Evolutionary conservation across 352 stramenopile genomes (phyloP).

Genomic region (Salisapilia sapeloensis): DNA sequence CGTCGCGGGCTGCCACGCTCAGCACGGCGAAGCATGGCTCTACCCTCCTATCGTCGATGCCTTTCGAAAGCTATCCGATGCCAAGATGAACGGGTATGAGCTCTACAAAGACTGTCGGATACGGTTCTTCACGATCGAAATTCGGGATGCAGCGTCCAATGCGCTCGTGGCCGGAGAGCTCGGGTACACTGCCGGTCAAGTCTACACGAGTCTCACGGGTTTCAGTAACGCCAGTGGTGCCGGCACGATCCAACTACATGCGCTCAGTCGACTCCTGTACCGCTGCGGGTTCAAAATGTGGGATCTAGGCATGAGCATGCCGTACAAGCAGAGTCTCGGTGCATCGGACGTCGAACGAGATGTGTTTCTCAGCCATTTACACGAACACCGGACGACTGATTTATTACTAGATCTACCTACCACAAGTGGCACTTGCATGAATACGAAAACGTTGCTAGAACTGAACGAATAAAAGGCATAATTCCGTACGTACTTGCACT

Average conservation of each 20-base stretch:
- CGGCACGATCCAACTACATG: constrained; percentile 75
- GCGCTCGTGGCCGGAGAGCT: constrained; percentile 81
- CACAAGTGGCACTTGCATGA: no score
- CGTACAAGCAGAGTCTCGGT: constrained; percentile 74
- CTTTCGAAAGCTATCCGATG: constrained; percentile 59
- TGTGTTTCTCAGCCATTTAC: constrained; percentile 47
- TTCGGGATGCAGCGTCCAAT: constrained; percentile 67
- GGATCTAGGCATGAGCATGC: constrained; percentile 82
- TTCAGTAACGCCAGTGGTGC: constrained; percentile 55
- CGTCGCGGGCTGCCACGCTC: constrained; percentile 79
- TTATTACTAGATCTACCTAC: constrained; percentile 25
- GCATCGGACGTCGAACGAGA: constrained; percentile 52
- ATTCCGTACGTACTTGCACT: constrained; percentile 1
- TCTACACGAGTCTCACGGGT: constrained; percentile 84
- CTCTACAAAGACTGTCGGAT: constrained; percentile 40
- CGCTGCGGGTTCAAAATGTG: constrained; percentile 64
- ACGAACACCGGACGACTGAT: constrained; percentile 36
- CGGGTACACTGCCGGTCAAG: constrained; percentile 83
- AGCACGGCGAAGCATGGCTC: constrained; percentile 88
- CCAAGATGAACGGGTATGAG: constrained; percentile 31
- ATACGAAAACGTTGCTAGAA: no score
- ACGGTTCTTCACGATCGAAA: constrained; percentile 83
- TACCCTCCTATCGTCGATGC: constrained; percentile 79
- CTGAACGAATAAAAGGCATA: no score
- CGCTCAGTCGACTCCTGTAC: constrained; percentile 54